Conservation (phyloP, 495 filamentous ascomycete genomes). For the Aspergillus homomorphus region DNA sequence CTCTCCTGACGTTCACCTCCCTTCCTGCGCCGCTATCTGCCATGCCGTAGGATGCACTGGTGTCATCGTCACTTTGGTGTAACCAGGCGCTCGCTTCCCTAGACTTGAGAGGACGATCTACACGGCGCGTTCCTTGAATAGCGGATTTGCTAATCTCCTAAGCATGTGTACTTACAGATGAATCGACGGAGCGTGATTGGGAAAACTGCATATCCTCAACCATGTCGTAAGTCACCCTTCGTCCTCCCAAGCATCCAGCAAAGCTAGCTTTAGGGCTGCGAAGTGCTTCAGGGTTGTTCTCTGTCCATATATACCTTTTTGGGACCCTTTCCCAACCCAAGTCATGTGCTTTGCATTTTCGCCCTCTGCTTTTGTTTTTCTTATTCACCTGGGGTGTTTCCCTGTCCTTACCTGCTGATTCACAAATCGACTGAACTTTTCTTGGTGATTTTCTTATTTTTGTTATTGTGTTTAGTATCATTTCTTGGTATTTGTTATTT, state of each 20-base stretch:
- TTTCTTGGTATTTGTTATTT: neutral
- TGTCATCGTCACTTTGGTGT: conserved; percentile 46
- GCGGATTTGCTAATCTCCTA: conserved; percentile 43
- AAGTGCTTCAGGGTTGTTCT: neutral
- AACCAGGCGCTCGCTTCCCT: conserved; percentile 35
- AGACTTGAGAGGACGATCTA: conserved; percentile 33
- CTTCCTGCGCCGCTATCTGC: conserved; percentile 35
- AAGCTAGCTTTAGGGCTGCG: conserved; percentile 3
- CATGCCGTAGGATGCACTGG: conserved; percentile 42
- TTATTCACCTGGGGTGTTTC: conserved; percentile 1
- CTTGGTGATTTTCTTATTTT: neutral
- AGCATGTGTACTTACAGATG: conserved; percentile 46
- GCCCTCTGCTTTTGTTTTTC: conserved; percentile 3
- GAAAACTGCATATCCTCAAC: conserved; percentile 37
- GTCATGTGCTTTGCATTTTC: conserved; percentile 12
- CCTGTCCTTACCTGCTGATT: neutral
- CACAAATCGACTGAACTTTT: conserved; percentile 1
- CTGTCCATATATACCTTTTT: conserved; percentile 13
- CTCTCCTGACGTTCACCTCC: conserved; percentile 30
- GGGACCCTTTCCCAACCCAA: neutral
- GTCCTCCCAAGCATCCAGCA: conserved; percentile 16
- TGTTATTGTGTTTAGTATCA: neutral
- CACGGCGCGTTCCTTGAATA: conserved; percentile 34
- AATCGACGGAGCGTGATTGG: conserved; percentile 41
- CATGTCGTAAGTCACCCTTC: conserved; percentile 52